Evolutionary conservation across 2,329 filamentous ascomycete species (phyloP).

Genomic region (Fusarium sacchari): DNA sequence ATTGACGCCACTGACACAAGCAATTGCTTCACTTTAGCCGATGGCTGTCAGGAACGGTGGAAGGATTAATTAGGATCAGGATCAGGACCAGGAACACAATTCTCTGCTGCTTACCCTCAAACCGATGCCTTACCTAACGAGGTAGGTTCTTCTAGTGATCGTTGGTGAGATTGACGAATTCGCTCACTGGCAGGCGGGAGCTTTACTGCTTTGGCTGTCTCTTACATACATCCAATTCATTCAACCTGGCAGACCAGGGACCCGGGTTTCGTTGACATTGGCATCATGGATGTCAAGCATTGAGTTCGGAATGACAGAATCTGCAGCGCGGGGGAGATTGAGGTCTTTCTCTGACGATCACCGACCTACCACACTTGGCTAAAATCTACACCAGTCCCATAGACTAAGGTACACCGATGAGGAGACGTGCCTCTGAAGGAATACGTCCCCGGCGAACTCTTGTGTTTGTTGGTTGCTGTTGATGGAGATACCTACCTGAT

Average conservation of each 20-base stretch:
- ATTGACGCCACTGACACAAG: conserved; percentile 18
- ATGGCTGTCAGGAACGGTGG: conserved; percentile 3
- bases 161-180: conserved; percentile 22
- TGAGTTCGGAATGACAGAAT: conserved; percentile 3
- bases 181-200: conserved; percentile 23
- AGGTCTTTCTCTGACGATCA: conserved; percentile 11
- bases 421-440: conserved; percentile 16
- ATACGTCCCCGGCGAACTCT: not conserved
- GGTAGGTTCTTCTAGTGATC: conserved; percentile 19
- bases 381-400: not conserved
- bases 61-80: not conserved
- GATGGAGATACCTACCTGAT: not conserved
- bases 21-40: conserved; percentile 23
- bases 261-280: not conserved
- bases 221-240: conserved; percentile 1
- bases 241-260: conserved; percentile 23
- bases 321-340: conserved; percentile 16
- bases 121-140: conserved; percentile 26
- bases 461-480: not conserved
- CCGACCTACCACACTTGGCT: conserved; percentile 13
- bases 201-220: conserved; percentile 22
- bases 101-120: not conserved
- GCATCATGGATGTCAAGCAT: conserved; percentile 8
- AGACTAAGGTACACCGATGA: not conserved
- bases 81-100: not conserved